Conservation (phyloP, 148 eudicot species). For the Rhododendron molle region DNA sequence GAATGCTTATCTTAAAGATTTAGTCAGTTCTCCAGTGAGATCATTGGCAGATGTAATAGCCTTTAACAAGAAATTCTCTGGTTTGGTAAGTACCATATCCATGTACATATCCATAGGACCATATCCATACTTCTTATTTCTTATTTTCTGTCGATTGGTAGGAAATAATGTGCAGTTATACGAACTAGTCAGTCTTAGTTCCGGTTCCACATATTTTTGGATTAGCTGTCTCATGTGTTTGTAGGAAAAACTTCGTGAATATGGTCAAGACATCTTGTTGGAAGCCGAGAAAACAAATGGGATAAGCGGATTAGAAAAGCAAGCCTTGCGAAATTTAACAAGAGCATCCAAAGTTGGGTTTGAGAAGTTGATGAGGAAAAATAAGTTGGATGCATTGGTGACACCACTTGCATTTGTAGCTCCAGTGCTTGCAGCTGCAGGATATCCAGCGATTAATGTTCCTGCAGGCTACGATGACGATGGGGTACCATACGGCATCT, state of each 20-base stretch:
- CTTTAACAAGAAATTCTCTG: constrained; percentile 27
- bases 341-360: not conserved
- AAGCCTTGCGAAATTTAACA: not conserved
- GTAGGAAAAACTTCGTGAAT: not conserved
- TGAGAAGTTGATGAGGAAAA: constrained; percentile 10
- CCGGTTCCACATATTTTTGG: not conserved
- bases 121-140: not conserved
- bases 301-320: constrained; percentile 3
- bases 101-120: not conserved
- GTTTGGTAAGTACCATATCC: constrained; percentile 14
- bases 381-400: constrained; percentile 10
- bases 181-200: not conserved
- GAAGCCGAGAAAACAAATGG: not conserved
- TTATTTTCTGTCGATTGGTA: not conserved
- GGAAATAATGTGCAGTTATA: not conserved
- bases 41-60: constrained; percentile 34
- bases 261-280: constrained; percentile 4
- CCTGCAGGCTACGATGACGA: not conserved
- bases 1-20: constrained; percentile 30
- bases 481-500: constrained; percentile 1
- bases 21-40: constrained; percentile 24
- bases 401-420: not conserved
- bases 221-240: not conserved
- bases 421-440: constrained; percentile 4
- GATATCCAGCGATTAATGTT: constrained; percentile 11